A percentile compares a stretch with the other conserved stretches of the same genome.
phyloP scores from a whole-genome alignment of 345 rosid genomes.

The Leavenworthia alabamica region DNA sequence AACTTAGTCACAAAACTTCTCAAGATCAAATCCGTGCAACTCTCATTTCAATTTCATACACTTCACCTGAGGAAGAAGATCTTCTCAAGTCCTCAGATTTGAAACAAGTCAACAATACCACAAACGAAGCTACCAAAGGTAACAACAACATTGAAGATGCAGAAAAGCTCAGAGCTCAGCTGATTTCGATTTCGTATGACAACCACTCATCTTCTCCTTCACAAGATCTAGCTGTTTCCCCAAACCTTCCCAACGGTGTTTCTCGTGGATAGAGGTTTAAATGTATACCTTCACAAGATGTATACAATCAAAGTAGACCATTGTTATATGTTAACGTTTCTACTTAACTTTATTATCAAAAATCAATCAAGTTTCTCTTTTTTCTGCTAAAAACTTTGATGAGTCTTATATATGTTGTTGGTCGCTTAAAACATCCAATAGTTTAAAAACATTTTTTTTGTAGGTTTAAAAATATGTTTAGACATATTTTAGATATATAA shows the following conservation, averaged over 20 bases:
- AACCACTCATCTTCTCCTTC: conserved; percentile 26
- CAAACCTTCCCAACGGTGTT: conserved; percentile 6
- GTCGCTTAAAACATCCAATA: no score
- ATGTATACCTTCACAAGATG: conserved; percentile 22
- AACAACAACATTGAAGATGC: conserved; percentile 2
- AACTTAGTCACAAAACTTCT: conserved; percentile 22
- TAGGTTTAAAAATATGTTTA: no score
- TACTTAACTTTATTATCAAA: neutral
- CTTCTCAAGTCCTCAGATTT: conserved; percentile 2
- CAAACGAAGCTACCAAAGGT: conserved; percentile 11
- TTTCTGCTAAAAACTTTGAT: neutral
- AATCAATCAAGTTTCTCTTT: conserved; percentile 15
- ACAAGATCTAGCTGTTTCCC: conserved; percentile 19
- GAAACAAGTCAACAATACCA: neutral
- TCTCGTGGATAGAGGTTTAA: conserved; percentile 18
- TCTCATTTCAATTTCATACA: conserved; percentile 28
- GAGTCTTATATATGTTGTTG: neutral
- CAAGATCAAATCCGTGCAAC: conserved; percentile 30
- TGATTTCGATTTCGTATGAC: conserved; percentile 27
- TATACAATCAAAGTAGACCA: conserved; percentile 14
- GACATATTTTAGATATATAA: no score
- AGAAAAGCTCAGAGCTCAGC: conserved; percentile 22
- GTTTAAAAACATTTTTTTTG: no score
- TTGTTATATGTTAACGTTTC: conserved; percentile 17
- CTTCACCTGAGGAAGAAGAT: conserved; percentile 23